Evolutionary conservation across 1,284 basidiomycete genomes (phyloP), one percentile per base, ranked within the genome.

Genomic region (Melampsora allii-populina): DNA sequence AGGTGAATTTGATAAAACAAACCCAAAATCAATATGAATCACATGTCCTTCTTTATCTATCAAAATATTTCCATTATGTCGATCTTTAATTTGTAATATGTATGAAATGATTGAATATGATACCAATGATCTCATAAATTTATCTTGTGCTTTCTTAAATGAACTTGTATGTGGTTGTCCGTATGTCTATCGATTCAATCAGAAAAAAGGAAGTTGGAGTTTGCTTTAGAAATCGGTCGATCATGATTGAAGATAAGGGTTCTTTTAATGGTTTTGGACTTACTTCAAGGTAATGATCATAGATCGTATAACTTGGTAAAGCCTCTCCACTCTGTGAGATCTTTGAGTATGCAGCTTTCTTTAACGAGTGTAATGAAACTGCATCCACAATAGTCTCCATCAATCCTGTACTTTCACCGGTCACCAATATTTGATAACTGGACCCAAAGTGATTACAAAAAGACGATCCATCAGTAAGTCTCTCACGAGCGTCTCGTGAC

Each of bases 11-110:
- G 90, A 91, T 66, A 99, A 86, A 86, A 99, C 96, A 84, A 98
- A 98, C 0, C 96, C 96, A 82, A 98, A 99, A 83, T 98, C 96
- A 78, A 98, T 98, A 82, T 82, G 92, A 75, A 95, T 88, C 19
- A 95, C 84, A 79, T 96, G 94, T 0, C 96, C 96, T 63, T 96
- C 91, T 67, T 92, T 87, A 82, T 98, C 96, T 48, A 99, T 84
- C 3, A 99, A 86, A 76, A 99, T 98, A 81, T 98, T 99, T 61
- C 96, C 96, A 79, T 99, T 99, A 81, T 99, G 96, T 29, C 96
- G 87, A 83, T 98, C 95, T 83, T 99, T 99, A 83, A 99, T 91
- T 84, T 98, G 96, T 2, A 99, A 86, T 27, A 98, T 87, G 82
- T 92, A 98, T 12, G 92, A 94, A 60, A 98, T 89, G 76, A 98